Conservation (phyloP, 2,329 filamentous ascomycete species). For the Huntiella bhutanensis region DNA sequence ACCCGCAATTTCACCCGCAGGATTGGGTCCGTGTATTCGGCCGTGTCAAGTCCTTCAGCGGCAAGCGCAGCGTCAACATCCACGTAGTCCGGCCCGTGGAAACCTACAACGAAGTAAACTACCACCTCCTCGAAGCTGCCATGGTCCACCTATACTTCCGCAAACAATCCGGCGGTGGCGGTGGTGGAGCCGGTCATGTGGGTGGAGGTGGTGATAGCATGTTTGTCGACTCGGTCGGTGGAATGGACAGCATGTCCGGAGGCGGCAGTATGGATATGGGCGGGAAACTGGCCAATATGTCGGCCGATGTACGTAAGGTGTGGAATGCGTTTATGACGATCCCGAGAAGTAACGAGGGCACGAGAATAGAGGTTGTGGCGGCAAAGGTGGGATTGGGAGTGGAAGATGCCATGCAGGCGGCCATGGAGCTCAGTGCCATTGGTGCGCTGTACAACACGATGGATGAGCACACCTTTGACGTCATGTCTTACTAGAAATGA, state of each 20-base stretch:
- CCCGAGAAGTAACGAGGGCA: constrained; percentile 59
- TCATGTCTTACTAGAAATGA: constrained; percentile 43
- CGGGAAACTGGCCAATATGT: constrained; percentile 28
- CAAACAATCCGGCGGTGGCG: constrained; percentile 37
- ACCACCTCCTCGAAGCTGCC: constrained; percentile 78
- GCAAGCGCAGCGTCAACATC: constrained; percentile 63
- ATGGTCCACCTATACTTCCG: constrained; percentile 74
- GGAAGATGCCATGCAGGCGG: constrained; percentile 53
- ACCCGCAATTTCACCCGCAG: constrained; percentile 43
- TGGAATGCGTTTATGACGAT: constrained; percentile 49
- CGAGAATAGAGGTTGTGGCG: constrained; percentile 64
- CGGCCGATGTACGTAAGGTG: constrained; percentile 44
- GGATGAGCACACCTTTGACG: constrained; percentile 80
- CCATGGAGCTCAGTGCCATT: constrained; percentile 56
- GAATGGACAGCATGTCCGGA: constrained; percentile 21
- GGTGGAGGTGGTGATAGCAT: constrained; percentile 29
- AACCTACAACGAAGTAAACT: constrained; percentile 84
- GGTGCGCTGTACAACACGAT: constrained; percentile 79
- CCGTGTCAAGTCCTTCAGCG: constrained; percentile 64
- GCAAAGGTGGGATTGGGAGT: constrained; percentile 43
- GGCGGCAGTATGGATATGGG: constrained; percentile 1
- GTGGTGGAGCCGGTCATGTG: constrained; percentile 15
- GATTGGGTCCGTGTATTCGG: constrained; percentile 76
- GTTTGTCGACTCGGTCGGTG: constrained; percentile 31
- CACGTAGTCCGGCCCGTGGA: constrained; percentile 62